Percentiles rank a stretch among this genome's conserved stretches.
Conservation (phyloP, 495 filamentous ascomycete genomes). For the Hypoxylon subgilvum region DNA sequence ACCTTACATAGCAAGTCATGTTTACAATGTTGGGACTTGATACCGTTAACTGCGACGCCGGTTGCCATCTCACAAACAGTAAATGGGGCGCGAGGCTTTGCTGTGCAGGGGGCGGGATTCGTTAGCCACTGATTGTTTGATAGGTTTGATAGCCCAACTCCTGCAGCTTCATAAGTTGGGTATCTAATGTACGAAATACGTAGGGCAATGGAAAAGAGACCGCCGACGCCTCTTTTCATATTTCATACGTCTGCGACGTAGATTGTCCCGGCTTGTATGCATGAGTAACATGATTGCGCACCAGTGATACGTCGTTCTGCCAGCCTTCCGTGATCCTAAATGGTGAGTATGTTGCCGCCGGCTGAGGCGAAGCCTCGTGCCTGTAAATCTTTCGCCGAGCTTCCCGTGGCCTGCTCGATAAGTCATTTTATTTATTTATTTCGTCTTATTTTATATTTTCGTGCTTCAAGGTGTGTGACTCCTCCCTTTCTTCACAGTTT, state of each 20-base stretch:
- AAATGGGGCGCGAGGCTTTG: constrained; percentile 18
- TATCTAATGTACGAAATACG: neutral
- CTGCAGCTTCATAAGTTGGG: constrained; percentile 1
- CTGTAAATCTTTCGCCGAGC: constrained; percentile 13
- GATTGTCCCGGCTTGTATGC: constrained; percentile 22
- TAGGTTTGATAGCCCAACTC: constrained; percentile 1
- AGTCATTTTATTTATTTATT: constrained; percentile 1
- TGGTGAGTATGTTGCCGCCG: constrained; percentile 14
- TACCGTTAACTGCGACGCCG: neutral
- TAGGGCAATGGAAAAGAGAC: neutral
- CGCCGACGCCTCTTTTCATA: constrained; percentile 9
- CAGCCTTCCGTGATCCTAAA: constrained; percentile 7
- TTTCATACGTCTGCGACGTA: constrained; percentile 9
- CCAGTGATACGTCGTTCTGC: constrained; percentile 1
- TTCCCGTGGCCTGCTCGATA: constrained; percentile 10
- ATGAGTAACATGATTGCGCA: constrained; percentile 15
- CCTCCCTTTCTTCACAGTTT: too few species aligned
- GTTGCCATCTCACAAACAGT: too few species aligned
- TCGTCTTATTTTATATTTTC: neutral
- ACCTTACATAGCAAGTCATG: neutral
- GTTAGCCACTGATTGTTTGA: constrained; percentile 4
- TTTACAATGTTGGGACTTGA: neutral
- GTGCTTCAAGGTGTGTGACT: too few species aligned
- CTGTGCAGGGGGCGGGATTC: constrained; percentile 11
- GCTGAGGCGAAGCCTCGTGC: constrained; percentile 27